Evolutionary conservation across 169 alveolate genomes (phyloP).

Genomic region (Perkinsus chesapeaki): DNA sequence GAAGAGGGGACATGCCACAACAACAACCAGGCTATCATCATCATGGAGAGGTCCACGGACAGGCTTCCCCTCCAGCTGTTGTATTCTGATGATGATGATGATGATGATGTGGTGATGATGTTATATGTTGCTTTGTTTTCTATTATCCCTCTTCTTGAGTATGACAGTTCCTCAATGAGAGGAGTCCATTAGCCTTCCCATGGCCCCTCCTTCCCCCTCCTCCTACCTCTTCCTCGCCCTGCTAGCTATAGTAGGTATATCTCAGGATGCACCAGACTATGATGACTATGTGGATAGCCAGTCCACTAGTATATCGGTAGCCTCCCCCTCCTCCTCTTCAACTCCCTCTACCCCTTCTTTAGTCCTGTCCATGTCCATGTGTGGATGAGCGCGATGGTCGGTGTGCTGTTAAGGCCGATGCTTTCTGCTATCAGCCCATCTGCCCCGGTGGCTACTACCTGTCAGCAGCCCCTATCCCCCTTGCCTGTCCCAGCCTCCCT

Average conservation of each 20-base stretch:
- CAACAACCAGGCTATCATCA: too few species aligned
- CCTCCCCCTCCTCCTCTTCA: neutral
- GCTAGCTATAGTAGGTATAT: neutral
- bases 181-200: neutral
- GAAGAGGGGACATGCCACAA: too few species aligned
- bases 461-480: neutral
- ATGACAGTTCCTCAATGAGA: neutral
- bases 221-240: neutral
- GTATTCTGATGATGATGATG: neutral
- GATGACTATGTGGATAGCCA: neutral
- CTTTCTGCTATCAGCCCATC: neutral
- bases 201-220: neutral
- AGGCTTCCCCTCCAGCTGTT: neutral
- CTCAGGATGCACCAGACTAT: neutral
- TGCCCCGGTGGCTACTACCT: neutral
- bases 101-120: neutral
- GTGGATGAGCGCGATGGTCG: neutral
- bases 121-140: too few species aligned
- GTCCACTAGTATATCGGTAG: neutral
- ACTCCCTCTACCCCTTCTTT: neutral
- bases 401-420: neutral
- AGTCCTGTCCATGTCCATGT: neutral
- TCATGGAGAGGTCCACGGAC: too few species aligned
- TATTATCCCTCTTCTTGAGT: neutral
- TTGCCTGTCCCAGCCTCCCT: neutral